phyloP scores from a whole-genome alignment of 768 basidiomycete species.

The Scleroderma bovista region DNA sequence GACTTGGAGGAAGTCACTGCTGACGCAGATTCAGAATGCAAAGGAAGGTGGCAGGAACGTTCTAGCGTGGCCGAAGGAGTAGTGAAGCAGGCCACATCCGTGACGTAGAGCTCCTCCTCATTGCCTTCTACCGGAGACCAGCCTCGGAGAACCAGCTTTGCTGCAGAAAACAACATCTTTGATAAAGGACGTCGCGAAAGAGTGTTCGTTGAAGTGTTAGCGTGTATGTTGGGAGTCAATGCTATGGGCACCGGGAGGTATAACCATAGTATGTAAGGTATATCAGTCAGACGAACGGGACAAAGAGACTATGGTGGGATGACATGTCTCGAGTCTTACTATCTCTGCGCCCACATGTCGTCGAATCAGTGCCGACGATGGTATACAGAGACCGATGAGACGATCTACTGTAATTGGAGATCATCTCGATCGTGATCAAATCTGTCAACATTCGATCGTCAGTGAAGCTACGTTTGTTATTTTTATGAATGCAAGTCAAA shows the following conservation, averaged over 20 bases:
- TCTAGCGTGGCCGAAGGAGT: slow-evolving; percentile 3
- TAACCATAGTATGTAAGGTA: neutral
- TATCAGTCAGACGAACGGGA: neutral
- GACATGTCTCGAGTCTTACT: neutral
- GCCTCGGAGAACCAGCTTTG: slow-evolving; percentile 13
- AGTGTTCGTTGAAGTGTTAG: neutral
- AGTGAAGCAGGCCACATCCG: slow-evolving; percentile 11
- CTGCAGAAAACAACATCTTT: slow-evolving; percentile 4
- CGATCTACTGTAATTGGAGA: slow-evolving; percentile 2
- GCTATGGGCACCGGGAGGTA: neutral
- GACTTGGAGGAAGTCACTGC: neutral
- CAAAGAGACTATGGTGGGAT: neutral
- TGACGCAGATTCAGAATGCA: slow-evolving; percentile 13
- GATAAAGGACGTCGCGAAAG: neutral
- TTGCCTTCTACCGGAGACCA: slow-evolving; percentile 25
- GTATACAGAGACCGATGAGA: neutral
- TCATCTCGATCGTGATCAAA: slow-evolving; percentile 6
- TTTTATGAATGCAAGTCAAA: neutral
- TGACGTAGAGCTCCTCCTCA: slow-evolving; percentile 24
- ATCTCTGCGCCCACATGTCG: neutral
- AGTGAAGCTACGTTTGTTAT: neutral
- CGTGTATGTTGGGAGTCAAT: neutral
- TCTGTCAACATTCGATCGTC: neutral
- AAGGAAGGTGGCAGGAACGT: neutral
- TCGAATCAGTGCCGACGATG: neutral